Percentiles rank a stretch among this genome's conserved stretches.
phyloP scores from a whole-genome alignment of 164 flowering plant species.

The Annona squamosa region DNA sequence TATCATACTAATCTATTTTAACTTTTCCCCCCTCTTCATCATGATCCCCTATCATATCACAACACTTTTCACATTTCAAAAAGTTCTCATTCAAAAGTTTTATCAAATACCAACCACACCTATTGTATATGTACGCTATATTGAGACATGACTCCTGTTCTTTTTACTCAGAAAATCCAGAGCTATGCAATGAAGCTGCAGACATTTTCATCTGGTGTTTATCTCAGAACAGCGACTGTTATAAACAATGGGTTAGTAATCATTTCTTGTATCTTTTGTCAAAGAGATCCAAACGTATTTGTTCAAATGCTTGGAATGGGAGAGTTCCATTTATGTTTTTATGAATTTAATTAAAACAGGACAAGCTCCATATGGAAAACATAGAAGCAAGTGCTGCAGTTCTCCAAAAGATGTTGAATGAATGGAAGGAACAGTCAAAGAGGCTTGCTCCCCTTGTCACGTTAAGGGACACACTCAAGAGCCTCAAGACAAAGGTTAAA shows the following conservation, averaged over 20 bases:
- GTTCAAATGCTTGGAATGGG: not conserved
- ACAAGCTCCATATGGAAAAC: conserved; percentile 54
- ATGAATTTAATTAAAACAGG: conserved; percentile 39
- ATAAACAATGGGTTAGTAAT: conserved; percentile 76
- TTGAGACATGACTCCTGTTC: too few relatives aligned
- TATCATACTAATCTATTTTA: too few relatives aligned
- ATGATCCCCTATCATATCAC: too few relatives aligned
- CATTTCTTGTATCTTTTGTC: not conserved
- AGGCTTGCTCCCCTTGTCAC: conserved; percentile 38
- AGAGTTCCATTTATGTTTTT: not conserved
- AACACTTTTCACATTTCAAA: too few relatives aligned
- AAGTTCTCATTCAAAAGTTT: too few relatives aligned
- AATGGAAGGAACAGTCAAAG: conserved; percentile 50
- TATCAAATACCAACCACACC: too few relatives aligned
- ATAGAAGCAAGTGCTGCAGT: conserved; percentile 60
- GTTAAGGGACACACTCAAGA: conserved; percentile 47
- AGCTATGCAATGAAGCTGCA: conserved; percentile 63
- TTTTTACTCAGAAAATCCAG: conserved; percentile 43
- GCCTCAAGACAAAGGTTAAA: conserved; percentile 61
- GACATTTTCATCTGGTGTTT: conserved; percentile 61
- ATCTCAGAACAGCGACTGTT: conserved; percentile 59
- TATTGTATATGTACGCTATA: too few relatives aligned
- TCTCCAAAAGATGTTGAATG: conserved; percentile 53
- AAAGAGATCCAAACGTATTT: not conserved
- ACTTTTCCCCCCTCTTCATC: too few relatives aligned